A percentile compares a stretch with the other conserved stretches of the same genome.
phyloP scores from a whole-genome alignment of 1,284 basidiomycete species.

The Tylopilus sp. region DNA sequence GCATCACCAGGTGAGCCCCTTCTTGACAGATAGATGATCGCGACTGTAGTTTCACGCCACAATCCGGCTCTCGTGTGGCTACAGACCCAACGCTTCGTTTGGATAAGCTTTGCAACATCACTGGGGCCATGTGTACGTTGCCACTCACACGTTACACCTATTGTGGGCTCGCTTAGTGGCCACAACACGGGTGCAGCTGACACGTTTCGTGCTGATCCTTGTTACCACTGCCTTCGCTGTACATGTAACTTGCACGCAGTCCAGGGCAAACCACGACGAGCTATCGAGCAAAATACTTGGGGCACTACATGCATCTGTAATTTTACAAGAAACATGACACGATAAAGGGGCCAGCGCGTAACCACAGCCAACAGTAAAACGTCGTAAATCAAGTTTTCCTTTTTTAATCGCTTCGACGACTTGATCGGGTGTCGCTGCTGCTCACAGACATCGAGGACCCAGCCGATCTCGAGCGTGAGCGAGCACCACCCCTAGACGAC shows the following conservation, averaged over 20 bases:
- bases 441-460: slow-evolving; percentile 49
- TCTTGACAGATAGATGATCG: background rate
- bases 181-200: background rate
- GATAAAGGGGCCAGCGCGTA: background rate
- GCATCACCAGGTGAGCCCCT: background rate
- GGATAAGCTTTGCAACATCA: no score
- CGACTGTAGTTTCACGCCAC: background rate
- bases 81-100: no score
- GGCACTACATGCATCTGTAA: slow-evolving; percentile 2
- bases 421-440: slow-evolving; percentile 32
- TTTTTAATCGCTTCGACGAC: slow-evolving; percentile 21
- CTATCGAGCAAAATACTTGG: background rate
- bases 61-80: no score
- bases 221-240: background rate
- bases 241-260: background rate
- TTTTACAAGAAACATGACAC: slow-evolving; percentile 11
- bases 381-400: no score
- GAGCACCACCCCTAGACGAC: slow-evolving; percentile 7
- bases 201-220: slow-evolving; percentile 5
- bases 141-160: no score
- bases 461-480: slow-evolving; percentile 33
- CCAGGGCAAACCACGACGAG: background rate
- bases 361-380: background rate
- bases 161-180: slow-evolving; percentile 3
- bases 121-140: no score